Evolutionary conservation across 1,284 basidiomycete species (phyloP).

Genomic region (Fomitiporia mediterranea): DNA sequence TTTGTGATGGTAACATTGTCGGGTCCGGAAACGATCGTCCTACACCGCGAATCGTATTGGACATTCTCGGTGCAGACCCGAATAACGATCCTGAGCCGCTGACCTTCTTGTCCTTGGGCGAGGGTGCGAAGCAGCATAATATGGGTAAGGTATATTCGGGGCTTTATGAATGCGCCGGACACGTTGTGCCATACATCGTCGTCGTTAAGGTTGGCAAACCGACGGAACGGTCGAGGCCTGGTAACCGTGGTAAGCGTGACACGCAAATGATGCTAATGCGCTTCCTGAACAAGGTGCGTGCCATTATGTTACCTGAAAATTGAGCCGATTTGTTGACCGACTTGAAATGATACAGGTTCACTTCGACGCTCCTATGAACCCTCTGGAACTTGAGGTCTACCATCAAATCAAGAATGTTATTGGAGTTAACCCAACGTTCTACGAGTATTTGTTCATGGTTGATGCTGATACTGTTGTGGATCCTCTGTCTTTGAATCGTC

Average conservation of each 20-base stretch:
- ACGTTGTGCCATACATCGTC: constrained; percentile 95
- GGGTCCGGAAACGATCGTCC: constrained; percentile 92
- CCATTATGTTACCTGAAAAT: not conserved
- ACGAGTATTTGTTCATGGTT: constrained; percentile 95
- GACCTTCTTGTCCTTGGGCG: constrained; percentile 90
- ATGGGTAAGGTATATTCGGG: constrained; percentile 99
- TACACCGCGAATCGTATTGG: constrained; percentile 90
- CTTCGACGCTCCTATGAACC: constrained; percentile 95
- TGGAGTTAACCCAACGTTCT: constrained; percentile 97
- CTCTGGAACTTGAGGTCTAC: constrained; percentile 94
- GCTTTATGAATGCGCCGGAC: constrained; percentile 89
- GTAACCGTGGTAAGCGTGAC: constrained; percentile 96
- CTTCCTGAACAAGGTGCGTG: constrained; percentile 91
- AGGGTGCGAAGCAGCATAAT: constrained; percentile 95
- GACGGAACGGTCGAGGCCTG: constrained; percentile 87
- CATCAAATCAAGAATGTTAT: constrained; percentile 99
- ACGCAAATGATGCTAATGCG: constrained; percentile 96
- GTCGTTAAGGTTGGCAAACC: constrained; percentile 98
- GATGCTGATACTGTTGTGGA: constrained; percentile 97
- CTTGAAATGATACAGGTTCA: constrained; percentile 63
- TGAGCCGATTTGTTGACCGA: constrained; percentile 11
- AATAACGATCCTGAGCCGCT: constrained; percentile 93
- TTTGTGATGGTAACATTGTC: constrained; percentile 99
- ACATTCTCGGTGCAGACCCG: constrained; percentile 93
- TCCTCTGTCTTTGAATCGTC: constrained; percentile 78